Evolutionary conservation across 129 eudicot genomes (phyloP).

Genomic region (Tanacetum coccineum): DNA sequence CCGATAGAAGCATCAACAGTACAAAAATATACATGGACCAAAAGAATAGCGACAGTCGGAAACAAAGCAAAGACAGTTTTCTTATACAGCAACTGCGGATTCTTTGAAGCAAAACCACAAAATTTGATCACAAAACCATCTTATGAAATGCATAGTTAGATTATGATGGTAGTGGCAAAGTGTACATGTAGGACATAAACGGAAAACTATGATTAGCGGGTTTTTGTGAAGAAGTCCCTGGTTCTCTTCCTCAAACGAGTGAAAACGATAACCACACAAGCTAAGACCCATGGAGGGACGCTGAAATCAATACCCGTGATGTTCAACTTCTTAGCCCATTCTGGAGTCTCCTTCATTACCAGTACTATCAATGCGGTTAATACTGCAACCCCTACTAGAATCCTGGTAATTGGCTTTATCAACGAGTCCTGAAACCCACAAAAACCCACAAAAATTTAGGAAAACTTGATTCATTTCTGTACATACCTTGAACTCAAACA

Average conservation of each 20-base stretch:
- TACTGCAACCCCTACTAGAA: constrained; percentile 51
- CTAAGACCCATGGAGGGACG: constrained; percentile 79
- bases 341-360: constrained; percentile 59
- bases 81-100: too few relatives aligned
- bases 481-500: constrained; percentile 5
- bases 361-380: constrained; percentile 50
- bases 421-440: constrained; percentile 64
- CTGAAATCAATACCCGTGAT: constrained; percentile 42
- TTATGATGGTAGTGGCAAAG: too few relatives aligned
- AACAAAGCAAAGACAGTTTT: too few relatives aligned
- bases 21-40: too few relatives aligned
- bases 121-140: too few relatives aligned
- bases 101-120: too few relatives aligned
- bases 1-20: too few relatives aligned
- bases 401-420: constrained; percentile 73
- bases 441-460: too few relatives aligned
- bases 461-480: not conserved
- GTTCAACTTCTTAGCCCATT: constrained; percentile 61
- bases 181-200: too few relatives aligned
- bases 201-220: constrained; percentile 16
- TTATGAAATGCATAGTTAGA: too few relatives aligned
- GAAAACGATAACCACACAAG: constrained; percentile 74
- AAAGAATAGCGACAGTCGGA: too few relatives aligned
- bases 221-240: constrained; percentile 43
- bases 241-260: constrained; percentile 89